These are phyloP conservation scores for Purpureocillium lavendulum DNA, from an alignment of 2,329 filamentous ascomycete genomes.

Conservation along the genomic window DNA sequence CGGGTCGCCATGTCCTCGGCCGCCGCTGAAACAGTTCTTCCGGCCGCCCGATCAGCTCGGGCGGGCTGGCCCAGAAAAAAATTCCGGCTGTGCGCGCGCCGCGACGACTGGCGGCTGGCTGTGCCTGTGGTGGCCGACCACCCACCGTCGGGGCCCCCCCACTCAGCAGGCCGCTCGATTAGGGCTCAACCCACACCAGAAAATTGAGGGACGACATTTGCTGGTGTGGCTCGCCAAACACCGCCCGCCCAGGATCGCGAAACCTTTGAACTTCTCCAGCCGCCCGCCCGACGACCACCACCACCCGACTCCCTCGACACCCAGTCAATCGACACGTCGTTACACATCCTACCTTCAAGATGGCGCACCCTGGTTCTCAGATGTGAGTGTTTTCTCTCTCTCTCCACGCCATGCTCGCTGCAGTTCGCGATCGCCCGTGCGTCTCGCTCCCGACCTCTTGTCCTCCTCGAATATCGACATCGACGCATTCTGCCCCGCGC, in stretches of 20 bases:
- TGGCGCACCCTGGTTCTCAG: conserved; percentile 54
- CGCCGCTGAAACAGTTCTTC: conserved; percentile 13
- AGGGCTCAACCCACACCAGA: conserved; percentile 22
- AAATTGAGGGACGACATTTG: conserved; percentile 8
- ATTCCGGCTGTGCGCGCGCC: conserved; percentile 4
- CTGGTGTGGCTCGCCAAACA: conserved; percentile 4
- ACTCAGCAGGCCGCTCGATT: conserved; percentile 6
- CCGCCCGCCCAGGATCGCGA: conserved; percentile 6
- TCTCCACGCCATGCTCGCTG: not conserved
- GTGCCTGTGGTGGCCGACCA: too few relatives aligned
- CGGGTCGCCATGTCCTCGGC: too few relatives aligned
- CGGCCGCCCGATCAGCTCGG: conserved; percentile 1
- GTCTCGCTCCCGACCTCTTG: too few relatives aligned
- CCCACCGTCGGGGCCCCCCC: too few relatives aligned
- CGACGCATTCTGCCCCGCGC: too few relatives aligned
- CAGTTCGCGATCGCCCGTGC: too few relatives aligned
- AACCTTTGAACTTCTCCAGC: conserved; percentile 5
- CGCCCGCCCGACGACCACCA: conserved; percentile 3
- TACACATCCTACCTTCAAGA: conserved; percentile 37
- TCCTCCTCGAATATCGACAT: too few relatives aligned
- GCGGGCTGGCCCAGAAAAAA: not conserved
- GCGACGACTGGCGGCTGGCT: too few relatives aligned
- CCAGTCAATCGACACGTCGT: conserved; percentile 7
- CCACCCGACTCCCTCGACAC: not conserved
- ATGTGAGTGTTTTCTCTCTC: conserved; percentile 46